Percentiles rank a stretch among this genome's conserved stretches.
These are phyloP conservation scores for Excoecaria agallocha DNA, from an alignment of 345 rosid species.

Conservation along the genomic window DNA sequence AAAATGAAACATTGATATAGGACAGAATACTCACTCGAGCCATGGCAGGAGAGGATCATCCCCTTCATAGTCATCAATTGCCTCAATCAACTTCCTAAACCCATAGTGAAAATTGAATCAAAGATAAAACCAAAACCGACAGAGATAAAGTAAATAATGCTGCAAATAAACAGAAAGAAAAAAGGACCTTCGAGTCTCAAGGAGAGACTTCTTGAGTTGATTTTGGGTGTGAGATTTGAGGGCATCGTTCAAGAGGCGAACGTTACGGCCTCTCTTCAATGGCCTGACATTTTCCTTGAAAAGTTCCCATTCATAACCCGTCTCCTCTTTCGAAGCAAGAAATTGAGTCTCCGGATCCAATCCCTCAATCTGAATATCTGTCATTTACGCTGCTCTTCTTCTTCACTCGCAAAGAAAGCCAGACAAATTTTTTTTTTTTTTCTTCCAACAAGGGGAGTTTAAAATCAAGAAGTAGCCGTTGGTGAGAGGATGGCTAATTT, in stretches of 20 bases:
- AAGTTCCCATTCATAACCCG: conserved; percentile 82
- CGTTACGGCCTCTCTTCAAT: conserved; percentile 79
- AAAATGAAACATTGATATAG: neutral
- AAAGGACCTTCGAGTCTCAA: conserved; percentile 58
- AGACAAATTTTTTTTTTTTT: neutral
- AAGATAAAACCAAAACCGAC: neutral
- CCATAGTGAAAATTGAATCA: neutral
- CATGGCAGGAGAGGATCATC: conserved; percentile 85
- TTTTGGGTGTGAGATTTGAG: conserved; percentile 59
- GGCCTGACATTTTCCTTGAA: conserved; percentile 91
- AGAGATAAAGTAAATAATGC: neutral
- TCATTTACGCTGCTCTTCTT: conserved; percentile 25
- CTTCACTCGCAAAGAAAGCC: neutral
- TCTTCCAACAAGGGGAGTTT: neutral
- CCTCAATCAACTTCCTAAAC: conserved; percentile 66
- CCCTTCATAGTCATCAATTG: conserved; percentile 70
- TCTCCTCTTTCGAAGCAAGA: conserved; percentile 61
- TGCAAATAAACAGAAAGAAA: neutral
- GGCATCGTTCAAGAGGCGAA: conserved; percentile 59
- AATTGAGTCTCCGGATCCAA: conserved; percentile 80
- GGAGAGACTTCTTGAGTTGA: conserved; percentile 53
- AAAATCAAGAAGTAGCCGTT: conserved; percentile 19
- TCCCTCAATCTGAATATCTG: conserved; percentile 27
- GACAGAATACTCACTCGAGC: conserved; percentile 55
- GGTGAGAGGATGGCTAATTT: neutral